Base-by-base conservation (phyloP, 2,329 filamentous ascomycete species). In the Penicillium freii region DNA sequence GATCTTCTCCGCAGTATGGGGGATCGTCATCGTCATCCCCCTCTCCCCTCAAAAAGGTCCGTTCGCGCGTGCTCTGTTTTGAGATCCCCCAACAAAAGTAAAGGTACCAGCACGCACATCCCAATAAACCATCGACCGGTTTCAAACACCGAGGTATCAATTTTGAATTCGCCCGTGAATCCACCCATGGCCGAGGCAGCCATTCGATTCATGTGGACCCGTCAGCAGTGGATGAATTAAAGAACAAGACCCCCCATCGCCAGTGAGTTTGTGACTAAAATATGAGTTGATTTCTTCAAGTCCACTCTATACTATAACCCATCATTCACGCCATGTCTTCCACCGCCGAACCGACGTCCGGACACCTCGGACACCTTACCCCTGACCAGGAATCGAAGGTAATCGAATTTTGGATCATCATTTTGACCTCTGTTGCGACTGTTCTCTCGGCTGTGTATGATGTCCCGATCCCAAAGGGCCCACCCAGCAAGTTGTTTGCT, bases 301-400 rank as follows among this genome's bases (percentile, higher is more conserved):
- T 29, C 9, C 4, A 56, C 7, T 33, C 9, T 19, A 2, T 2
- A 54, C 5, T n/a, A 9, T n/a, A 34, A 34, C 13, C 6, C 10
- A 21, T 15, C 3, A n/a, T 45, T 21, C 17, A 43, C 43, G 21
- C 27, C 42, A 62, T 64, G 62, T 44, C 57, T 44, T 38, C 61
- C 45, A 44, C 49, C 43, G n/a, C 42, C 4, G 39, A 86, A 90
- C 40, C 44, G 0, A 36, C 34, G 7, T 50, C 62, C 11, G 62
- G 62, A n/a, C 56, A 64, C 61, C 84, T 91, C 49, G 90, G 90
- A 58, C 95, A 90, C 65, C 81, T 97, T 53, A 96, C 91, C 6
- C 73, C 84, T 2, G 91, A 95, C 58, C 86, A 97, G 75, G 91
- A 96, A 66, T 84, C 84, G 59, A 96, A 94, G 77, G 79, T 97